Percentiles rank a stretch among this genome's conserved stretches.
Conservation (phyloP, 2,329 filamentous ascomycete species). For the Arthrobotrys entomopaga region DNA sequence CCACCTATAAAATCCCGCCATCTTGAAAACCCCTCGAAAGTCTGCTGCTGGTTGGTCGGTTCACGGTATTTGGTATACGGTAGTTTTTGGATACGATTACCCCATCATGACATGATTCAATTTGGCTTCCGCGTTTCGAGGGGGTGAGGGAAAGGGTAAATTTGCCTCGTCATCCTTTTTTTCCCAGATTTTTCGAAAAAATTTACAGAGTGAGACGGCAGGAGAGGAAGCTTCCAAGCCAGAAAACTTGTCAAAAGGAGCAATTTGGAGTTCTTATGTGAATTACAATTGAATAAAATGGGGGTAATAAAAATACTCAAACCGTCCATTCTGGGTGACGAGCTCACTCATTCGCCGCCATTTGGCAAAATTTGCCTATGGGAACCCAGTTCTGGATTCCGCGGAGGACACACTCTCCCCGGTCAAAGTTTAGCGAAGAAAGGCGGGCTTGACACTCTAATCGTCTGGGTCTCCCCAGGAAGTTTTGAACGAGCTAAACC, state of each 20-base stretch:
- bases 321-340: constrained; percentile 22
- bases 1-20: constrained; percentile 45
- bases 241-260: constrained; percentile 47
- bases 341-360: constrained; percentile 34
- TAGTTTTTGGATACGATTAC: constrained; percentile 21
- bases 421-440: constrained; percentile 7
- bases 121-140: constrained; percentile 32
- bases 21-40: constrained; percentile 10
- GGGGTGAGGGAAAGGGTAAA: background rate
- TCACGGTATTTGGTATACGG: background rate
- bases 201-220: constrained; percentile 21
- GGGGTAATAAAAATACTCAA: constrained; percentile 53
- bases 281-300: constrained; percentile 55
- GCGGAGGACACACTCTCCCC: constrained; percentile 34
- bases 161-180: constrained; percentile 32
- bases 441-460: constrained; percentile 23
- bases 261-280: constrained; percentile 48
- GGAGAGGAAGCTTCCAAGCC: constrained; percentile 19
- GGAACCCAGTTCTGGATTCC: constrained; percentile 14
- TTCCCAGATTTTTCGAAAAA: constrained; percentile 3
- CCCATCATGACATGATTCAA: constrained; percentile 35
- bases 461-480: constrained; percentile 13
- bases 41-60: constrained; percentile 35
- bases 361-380: constrained; percentile 38
- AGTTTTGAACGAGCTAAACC: constrained; percentile 4